Percentiles rank a stretch among this genome's conserved stretches.
These are phyloP conservation scores for Termitomyces sp. DNA, from an alignment of 768 basidiomycete genomes.

Conservation along the genomic window DNA sequence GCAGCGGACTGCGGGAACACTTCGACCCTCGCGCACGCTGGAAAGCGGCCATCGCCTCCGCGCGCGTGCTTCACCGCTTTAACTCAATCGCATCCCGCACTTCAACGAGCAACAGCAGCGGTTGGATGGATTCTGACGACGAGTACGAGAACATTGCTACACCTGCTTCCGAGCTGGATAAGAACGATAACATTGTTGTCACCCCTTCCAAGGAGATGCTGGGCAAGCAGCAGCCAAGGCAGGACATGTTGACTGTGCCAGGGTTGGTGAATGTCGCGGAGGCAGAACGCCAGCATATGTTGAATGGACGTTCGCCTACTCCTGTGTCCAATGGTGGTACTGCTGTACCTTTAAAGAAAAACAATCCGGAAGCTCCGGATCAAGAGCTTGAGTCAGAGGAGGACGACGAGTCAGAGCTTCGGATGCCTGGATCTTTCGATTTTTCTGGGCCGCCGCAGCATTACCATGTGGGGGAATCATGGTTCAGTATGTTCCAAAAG, in stretches of 20 bases:
- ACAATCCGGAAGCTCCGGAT: background rate
- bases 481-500: slow-evolving; percentile 30
- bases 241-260: slow-evolving; percentile 7
- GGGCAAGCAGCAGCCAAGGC: slow-evolving; percentile 9
- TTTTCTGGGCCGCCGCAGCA: slow-evolving; percentile 16
- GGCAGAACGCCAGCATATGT: background rate
- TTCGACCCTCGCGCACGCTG: slow-evolving; percentile 76
- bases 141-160: slow-evolving; percentile 20
- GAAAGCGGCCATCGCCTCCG: slow-evolving; percentile 63
- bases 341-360: background rate
- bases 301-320: slow-evolving; percentile 5
- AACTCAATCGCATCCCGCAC: slow-evolving; percentile 25
- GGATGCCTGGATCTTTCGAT: slow-evolving; percentile 56
- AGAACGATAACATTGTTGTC: slow-evolving; percentile 41
- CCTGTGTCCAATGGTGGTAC: background rate
- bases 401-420: slow-evolving; percentile 28
- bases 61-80: slow-evolving; percentile 40
- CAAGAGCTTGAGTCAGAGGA: slow-evolving; percentile 21
- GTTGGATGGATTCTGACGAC: slow-evolving; percentile 29
- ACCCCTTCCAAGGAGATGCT: slow-evolving; percentile 22
- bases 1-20: slow-evolving; percentile 70
- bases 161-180: slow-evolving; percentile 26
- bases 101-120: slow-evolving; percentile 26
- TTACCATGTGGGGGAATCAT: slow-evolving; percentile 15
- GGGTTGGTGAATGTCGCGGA: background rate